Evolutionary conservation across 2,329 filamentous ascomycete species (phyloP).

Genomic region (Epichloe sp.): DNA sequence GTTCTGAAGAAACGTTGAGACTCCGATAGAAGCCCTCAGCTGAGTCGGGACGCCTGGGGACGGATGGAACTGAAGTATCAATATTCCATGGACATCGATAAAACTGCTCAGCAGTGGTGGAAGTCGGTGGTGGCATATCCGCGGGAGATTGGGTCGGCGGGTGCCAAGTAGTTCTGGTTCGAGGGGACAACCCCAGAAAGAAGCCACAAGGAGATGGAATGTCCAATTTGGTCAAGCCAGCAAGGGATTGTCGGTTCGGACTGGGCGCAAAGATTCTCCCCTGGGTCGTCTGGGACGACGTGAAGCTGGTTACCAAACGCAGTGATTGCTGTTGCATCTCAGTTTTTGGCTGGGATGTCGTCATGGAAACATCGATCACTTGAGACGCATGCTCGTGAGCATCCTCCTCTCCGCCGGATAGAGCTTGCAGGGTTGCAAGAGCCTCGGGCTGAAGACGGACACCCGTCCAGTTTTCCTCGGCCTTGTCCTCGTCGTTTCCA

Average conservation of each 20-base stretch:
- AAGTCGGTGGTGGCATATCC: conserved; percentile 54
- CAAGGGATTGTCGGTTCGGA: conserved; percentile 40
- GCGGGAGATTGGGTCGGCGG: conserved; percentile 40
- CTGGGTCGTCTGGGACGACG: conserved; percentile 11
- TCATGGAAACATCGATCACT: conserved; percentile 31
- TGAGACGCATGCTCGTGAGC: conserved; percentile 34
- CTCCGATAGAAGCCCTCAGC: conserved; percentile 26
- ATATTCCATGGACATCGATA: conserved; percentile 71
- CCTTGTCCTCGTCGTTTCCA: conserved; percentile 37
- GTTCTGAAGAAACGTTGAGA: conserved; percentile 24
- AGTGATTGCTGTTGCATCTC: conserved; percentile 40
- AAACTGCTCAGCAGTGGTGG: conserved; percentile 83
- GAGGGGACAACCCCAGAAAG: conserved; percentile 71
- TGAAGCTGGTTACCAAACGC: conserved; percentile 33
- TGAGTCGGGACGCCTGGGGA: conserved; percentile 23
- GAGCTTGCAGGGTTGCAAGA: conserved; percentile 65
- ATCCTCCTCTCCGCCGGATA: conserved; percentile 44
- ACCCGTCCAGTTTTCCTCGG: conserved; percentile 55
- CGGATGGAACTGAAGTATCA: conserved; percentile 23
- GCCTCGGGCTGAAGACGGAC: conserved; percentile 68
- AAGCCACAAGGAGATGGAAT: conserved; percentile 88
- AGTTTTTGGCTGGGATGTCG: conserved; percentile 9
- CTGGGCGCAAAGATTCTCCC: conserved; percentile 16
- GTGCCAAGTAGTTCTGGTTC: conserved; percentile 73
- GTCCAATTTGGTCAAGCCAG: conserved; percentile 66